Evolutionary conservation across 208 protist species (phyloP).

Genomic region (Tritrichomonas musculus): DNA sequence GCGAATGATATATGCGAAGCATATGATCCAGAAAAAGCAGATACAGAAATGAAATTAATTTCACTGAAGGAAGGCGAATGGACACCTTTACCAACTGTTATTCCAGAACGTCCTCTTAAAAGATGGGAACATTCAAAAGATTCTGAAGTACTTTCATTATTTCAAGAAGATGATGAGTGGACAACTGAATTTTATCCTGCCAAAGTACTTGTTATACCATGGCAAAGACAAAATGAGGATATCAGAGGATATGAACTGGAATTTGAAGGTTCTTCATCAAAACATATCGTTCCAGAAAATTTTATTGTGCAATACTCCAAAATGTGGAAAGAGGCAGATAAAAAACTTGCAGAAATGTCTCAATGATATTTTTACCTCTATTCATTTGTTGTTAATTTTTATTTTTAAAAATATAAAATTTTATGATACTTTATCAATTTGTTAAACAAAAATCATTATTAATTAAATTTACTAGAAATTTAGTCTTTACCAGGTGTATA

Average conservation of each 20-base stretch:
- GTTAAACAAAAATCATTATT: too few relatives aligned
- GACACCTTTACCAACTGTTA: neutral
- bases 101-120: neutral
- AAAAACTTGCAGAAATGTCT: too few relatives aligned
- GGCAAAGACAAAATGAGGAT: neutral
- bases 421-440: too few relatives aligned
- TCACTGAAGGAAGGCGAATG: neutral
- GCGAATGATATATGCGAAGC: neutral
- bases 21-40: neutral
- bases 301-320: neutral
- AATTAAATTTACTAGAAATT: too few relatives aligned
- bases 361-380: too few relatives aligned
- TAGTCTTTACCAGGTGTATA: too few relatives aligned
- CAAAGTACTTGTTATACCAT: neutral
- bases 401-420: too few relatives aligned
- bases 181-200: neutral
- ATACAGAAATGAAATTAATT: neutral
- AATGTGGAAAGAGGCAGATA: neutral
- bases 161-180: neutral
- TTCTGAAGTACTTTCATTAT: neutral
- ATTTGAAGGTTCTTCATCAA: neutral
- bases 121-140: conserved; percentile 14
- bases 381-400: too few relatives aligned
- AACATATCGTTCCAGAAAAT: neutral
- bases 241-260: neutral